These are phyloP conservation scores for Phytopythium sindhum DNA, from an alignment of 352 stramenopile genomes.

Conservation along the genomic window DNA sequence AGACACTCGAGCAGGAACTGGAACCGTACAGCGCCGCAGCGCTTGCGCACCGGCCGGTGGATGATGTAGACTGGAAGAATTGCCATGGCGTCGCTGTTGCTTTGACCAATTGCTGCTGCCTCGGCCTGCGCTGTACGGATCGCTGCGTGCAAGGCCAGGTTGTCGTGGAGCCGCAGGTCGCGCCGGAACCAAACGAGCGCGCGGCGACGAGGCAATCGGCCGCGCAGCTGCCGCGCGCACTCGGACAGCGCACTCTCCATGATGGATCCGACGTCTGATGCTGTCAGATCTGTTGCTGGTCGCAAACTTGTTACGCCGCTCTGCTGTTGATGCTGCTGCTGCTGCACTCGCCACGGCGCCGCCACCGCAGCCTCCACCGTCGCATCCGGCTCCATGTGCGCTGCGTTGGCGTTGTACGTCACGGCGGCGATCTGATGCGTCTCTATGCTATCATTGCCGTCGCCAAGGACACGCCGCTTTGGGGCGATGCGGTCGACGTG, in stretches of 20 bases:
- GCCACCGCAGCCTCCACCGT: not conserved
- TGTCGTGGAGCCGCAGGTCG: slow-evolving; percentile 95
- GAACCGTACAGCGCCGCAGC: slow-evolving; percentile 63
- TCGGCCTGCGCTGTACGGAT: slow-evolving; percentile 23
- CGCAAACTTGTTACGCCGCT: not conserved
- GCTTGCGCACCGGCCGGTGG: slow-evolving; percentile 69
- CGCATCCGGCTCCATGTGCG: not conserved
- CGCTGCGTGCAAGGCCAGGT: slow-evolving; percentile 84
- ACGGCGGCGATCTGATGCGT: not conserved
- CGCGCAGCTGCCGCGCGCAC: not conserved
- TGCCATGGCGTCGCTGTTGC: slow-evolving; percentile 16
- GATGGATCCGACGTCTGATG: not conserved
- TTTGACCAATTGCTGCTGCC: not conserved
- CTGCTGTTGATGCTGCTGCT: not conserved
- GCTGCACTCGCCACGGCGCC: not conserved
- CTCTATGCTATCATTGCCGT: not conserved
- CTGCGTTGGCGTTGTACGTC: not conserved
- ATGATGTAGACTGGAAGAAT: slow-evolving; percentile 85
- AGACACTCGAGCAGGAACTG: slow-evolving; percentile 94
- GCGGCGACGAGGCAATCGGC: slow-evolving; percentile 18
- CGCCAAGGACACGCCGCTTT: not conserved
- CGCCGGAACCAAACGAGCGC: slow-evolving; percentile 92
- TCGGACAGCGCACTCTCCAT: not conserved
- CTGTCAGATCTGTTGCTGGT: not conserved
- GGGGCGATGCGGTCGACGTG: not conserved